phyloP scores from a whole-genome alignment of 495 filamentous ascomycete species.

The Chaetomium tenue region DNA sequence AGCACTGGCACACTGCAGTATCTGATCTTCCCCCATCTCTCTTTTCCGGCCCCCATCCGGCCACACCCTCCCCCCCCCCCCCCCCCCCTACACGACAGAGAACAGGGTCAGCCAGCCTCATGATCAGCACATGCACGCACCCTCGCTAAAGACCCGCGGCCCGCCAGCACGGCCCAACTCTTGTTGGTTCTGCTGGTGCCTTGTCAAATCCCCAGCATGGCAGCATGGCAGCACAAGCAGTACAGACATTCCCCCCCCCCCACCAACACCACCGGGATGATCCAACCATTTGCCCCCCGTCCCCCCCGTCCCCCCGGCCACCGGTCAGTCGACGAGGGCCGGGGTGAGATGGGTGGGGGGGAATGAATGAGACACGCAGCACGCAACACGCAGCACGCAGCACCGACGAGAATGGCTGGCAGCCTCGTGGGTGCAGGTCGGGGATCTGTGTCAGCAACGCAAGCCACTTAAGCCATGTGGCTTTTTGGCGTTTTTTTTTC shows the following conservation, averaged over 20 bases:
- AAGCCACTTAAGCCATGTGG: too few species aligned
- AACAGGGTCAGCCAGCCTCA: background rate
- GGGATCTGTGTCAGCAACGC: too few species aligned
- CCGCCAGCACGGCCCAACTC: conserved; percentile 14
- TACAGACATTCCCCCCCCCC: background rate
- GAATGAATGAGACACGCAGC: background rate
- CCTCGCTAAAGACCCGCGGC: conserved; percentile 9
- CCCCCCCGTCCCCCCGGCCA: background rate
- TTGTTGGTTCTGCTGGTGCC: conserved; percentile 2
- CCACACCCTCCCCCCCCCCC: too few species aligned
- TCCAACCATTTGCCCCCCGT: too few species aligned
- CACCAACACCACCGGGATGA: too few species aligned
- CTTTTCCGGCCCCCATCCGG: too few species aligned
- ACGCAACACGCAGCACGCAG: background rate
- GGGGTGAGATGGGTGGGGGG: background rate
- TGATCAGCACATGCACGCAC: conserved; percentile 11
- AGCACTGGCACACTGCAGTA: conserved; percentile 3
- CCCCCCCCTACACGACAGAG: too few species aligned
- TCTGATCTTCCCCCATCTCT: background rate
- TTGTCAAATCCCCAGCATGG: too few species aligned
- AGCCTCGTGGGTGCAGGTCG: too few species aligned
- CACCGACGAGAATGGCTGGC: too few species aligned
- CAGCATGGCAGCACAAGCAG: background rate
- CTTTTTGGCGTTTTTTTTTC: too few species aligned
- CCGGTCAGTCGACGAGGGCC: too few species aligned